These are phyloP conservation scores for Lichtheimia corymbifera DNA, from an alignment of 371 early-diverging fungal species.

Conservation along the genomic window DNA sequence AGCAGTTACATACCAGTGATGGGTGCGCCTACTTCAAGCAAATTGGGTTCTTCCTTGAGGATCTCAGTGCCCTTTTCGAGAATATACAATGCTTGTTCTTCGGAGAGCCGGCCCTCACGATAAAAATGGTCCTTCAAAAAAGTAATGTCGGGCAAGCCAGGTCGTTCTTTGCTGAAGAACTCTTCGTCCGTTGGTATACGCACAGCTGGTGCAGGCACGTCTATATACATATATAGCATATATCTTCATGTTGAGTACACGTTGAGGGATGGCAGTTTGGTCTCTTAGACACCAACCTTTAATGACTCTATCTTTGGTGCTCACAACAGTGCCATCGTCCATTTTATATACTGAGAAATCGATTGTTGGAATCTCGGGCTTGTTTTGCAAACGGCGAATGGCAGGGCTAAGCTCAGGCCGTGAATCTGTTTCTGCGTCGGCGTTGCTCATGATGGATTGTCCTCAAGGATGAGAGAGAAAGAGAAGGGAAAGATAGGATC, in stretches of 20 bases:
- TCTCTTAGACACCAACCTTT: conserved; percentile 54
- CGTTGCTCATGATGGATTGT: conserved; percentile 8
- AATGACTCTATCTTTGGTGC: conserved; percentile 74
- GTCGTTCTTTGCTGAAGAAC: conserved; percentile 61
- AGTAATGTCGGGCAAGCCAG: conserved; percentile 76
- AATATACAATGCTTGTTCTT: conserved; percentile 90
- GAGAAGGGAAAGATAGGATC: conserved; percentile 1
- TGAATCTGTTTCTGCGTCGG: conserved; percentile 7
- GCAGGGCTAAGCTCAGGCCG: conserved; percentile 20
- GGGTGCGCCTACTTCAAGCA: conserved; percentile 89
- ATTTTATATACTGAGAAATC: conserved; percentile 78
- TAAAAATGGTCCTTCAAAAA: conserved; percentile 89
- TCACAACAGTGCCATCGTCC: conserved; percentile 78
- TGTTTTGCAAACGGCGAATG: conserved; percentile 23
- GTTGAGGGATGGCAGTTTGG: not conserved
- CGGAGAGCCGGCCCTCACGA: conserved; percentile 88
- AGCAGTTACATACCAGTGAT: conserved; percentile 87
- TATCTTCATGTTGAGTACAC: not conserved
- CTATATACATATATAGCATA: conserved; percentile 27
- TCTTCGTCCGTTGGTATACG: conserved; percentile 53
- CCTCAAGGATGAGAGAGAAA: not conserved
- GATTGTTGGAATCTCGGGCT: conserved; percentile 41
- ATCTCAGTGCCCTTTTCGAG: conserved; percentile 74
- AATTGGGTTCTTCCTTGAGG: conserved; percentile 77
- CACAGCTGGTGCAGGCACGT: conserved; percentile 57